These are phyloP conservation scores for Moricandia moricandioides DNA, from an alignment of 345 rosid species.

Conservation along the genomic window DNA sequence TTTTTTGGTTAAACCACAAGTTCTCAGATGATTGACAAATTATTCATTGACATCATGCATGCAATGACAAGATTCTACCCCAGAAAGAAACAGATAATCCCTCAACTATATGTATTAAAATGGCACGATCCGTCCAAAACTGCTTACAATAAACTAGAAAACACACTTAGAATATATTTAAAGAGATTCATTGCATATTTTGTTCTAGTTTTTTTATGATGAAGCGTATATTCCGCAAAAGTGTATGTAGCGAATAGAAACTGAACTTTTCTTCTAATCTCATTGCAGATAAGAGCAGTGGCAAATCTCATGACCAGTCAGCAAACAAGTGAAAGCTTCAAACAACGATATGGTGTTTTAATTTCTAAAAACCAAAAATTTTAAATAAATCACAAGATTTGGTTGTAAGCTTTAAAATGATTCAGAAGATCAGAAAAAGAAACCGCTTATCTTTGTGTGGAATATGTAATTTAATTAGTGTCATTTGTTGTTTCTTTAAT, in stretches of 20 bases:
- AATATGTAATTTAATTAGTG: background rate
- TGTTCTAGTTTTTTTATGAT: background rate
- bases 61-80: conserved; percentile 16
- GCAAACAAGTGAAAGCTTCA: background rate
- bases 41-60: conserved; percentile 16
- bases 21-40: conserved; percentile 6
- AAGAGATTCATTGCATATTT: conserved; percentile 24
- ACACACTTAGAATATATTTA: background rate
- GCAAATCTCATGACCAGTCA: background rate
- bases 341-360: background rate
- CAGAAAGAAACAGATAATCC: background rate
- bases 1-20: conserved; percentile 1
- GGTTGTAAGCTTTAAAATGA: background rate
- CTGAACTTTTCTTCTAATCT: background rate
- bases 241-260: background rate
- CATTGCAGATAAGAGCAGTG: background rate
- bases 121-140: conserved; percentile 13
- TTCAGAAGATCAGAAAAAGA: background rate
- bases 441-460: background rate
- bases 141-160: background rate
- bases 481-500: background rate
- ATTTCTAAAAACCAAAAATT: background rate
- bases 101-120: background rate
- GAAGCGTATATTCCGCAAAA: background rate
- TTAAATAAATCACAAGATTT: background rate